Evolutionary conservation across 1,139 yeast species (phyloP).

Genomic region (Pichia sp.): DNA sequence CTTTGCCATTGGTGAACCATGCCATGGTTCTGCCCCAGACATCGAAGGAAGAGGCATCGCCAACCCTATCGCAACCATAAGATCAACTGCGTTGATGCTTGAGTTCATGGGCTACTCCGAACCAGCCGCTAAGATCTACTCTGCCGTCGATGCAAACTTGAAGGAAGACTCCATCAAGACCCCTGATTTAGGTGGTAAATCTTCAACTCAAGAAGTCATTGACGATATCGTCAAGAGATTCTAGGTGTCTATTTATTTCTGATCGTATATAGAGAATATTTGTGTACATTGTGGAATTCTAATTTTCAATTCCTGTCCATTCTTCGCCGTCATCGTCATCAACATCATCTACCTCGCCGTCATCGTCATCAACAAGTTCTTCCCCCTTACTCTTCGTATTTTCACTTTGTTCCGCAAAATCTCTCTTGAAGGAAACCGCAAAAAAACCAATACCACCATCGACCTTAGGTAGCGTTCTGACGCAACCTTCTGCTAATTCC

Average conservation of each 20-base stretch:
- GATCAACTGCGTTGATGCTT: constrained; percentile 95
- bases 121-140: constrained; percentile 88
- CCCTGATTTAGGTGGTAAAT: constrained; percentile 91
- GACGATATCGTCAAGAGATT: constrained; percentile 68
- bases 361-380: neutral
- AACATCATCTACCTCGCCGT: constrained; percentile 3
- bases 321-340: constrained; percentile 10
- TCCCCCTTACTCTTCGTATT: no score
- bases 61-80: constrained; percentile 95
- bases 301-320: constrained; percentile 9
- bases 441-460: constrained; percentile 96
- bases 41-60: constrained; percentile 93
- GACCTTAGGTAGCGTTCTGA: constrained; percentile 74
- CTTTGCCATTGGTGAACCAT: constrained; percentile 98
- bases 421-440: constrained; percentile 72
- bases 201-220: constrained; percentile 80
- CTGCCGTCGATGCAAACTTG: constrained; percentile 92
- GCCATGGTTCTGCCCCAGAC: constrained; percentile 99
- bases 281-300: neutral
- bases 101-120: constrained; percentile 90
- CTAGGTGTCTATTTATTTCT: constrained; percentile 25
- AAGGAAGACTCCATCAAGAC: constrained; percentile 76
- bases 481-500: constrained; percentile 75
- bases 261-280: neutral
- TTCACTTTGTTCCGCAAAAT: neutral